Evolutionary conservation across 768 basidiomycete species (phyloP).

Genomic region (Tricholoma flavovirens): DNA sequence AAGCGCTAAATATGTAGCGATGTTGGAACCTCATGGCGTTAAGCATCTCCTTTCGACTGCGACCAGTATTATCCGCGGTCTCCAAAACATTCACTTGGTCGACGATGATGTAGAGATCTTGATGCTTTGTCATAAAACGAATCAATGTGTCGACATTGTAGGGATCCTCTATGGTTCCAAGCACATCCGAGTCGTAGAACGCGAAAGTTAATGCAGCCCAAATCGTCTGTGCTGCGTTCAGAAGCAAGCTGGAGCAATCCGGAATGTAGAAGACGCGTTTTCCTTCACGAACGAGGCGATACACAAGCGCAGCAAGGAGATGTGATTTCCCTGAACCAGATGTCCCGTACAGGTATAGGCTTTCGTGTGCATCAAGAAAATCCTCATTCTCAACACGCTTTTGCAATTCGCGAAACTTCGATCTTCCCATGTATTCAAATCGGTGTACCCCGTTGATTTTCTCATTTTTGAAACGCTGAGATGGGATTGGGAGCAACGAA

Average conservation of each 20-base stretch:
- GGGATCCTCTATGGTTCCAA: constrained; percentile 4
- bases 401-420: constrained; percentile 7
- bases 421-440: constrained; percentile 13
- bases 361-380: constrained; percentile 4
- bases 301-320: constrained; percentile 13
- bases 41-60: background rate
- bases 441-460: constrained; percentile 3
- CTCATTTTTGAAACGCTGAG: constrained; percentile 4
- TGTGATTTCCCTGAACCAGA: constrained; percentile 13
- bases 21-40: constrained; percentile 1
- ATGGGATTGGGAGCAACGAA: constrained; percentile 8
- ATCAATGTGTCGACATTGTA: constrained; percentile 6
- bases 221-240: background rate
- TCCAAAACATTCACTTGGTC: constrained; percentile 12
- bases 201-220: constrained; percentile 8
- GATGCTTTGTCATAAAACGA: constrained; percentile 1
- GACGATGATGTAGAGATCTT: constrained; percentile 11
- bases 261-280: constrained; percentile 11
- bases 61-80: background rate
- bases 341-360: constrained; percentile 10
- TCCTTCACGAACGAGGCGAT: constrained; percentile 11
- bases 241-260: constrained; percentile 9
- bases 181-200: constrained; percentile 6
- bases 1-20: constrained; percentile 12
- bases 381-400: background rate